Evolutionary conservation across 139 green algal species (phyloP), one percentile per base, ranked within the genome.

Genomic region (Volvox reticuliferus): DNA sequence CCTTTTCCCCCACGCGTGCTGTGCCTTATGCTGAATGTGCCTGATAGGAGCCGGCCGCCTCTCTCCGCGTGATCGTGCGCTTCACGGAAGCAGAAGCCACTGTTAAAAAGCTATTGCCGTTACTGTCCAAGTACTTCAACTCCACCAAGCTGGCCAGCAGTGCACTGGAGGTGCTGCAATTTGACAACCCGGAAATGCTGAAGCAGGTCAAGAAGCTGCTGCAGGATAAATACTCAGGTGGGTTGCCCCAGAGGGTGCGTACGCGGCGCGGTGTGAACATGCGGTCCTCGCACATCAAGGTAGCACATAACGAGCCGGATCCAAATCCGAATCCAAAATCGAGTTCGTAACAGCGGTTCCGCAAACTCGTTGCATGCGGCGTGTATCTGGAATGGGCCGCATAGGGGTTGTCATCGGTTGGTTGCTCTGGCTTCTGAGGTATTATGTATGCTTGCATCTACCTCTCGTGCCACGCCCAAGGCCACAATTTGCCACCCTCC

Each of bases 201-300:
- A n/a, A 73, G 12, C 36, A 93, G 90, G 90, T 82, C 28, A 78
- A 75, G n/a, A 35, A 76, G 76, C 89, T 88, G 62, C 83, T 93
- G 32, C 14, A 30, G 19, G 63, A 61, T 5, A 35, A 91, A 19
- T 33, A 88, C 32, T 33, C n/a, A 69, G 75, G 90, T 93, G 50
- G 0, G 78, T 55, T 55, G 44, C 44, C 44, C 44, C 44, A 9
- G 44, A 5, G 44, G 44, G 5, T 55, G 44, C 44, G 44, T 55
- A 9, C 44, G 44, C 5, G 44, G 44, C 44, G 44, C 44, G 44
- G 9, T 55, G 65, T 28, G 24, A 73, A 2, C 2, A 73, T 30
- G 21, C 16, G 21, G 24, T 16, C 65, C 9, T 5, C 24, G 65
- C 16, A 28, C 24, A 30, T 30, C 9, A 5, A 12, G 65, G 24